Evolutionary conservation across 177 flowering plant genomes (phyloP), one percentile per base, ranked within the genome.

Genomic region (Tripterygium wilfordii): DNA sequence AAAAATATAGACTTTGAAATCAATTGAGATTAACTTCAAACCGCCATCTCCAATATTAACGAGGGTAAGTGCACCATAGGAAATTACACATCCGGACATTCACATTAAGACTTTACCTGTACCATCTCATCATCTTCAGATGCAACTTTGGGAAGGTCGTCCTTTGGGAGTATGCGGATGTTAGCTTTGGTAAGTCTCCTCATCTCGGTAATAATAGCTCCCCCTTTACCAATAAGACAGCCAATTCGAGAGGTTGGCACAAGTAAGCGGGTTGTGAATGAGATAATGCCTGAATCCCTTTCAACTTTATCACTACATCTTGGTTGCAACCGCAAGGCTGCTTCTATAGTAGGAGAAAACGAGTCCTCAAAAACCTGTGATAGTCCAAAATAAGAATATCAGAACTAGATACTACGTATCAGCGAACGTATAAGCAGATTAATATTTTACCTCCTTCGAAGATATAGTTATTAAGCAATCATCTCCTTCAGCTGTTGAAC

Each of bases 121-220:
- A 94, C 99, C 95, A 94, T 77, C 67, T 94, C 96, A 61, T 94
- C 99, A 67, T 89, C 97, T 24, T 77, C 83, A 49, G 84, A 56
- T 26, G 97, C 99, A 69, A 86, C 70, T 58, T 87, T 89, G 4
- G 97, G 97, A 56, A 84, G 83, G 44, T 67, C 75, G 46, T 94
- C 99, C 67, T 86, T 87, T 0, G 96, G 67, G 24, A 83, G 81
- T 47, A 89, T 79, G 48, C 96, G 96, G 20, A 94, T 94, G 61
- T 78, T 87, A 41, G 99, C 99, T 63, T 73, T 89, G 10, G 97
- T 89, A 16, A 69, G 42, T 54, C 64, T 87, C 69, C 97, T 82
- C 82, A 94, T 79, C 58, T 94, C 99, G 48, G 78, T 61, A 31
- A 94, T 78, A 35, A 94, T 87, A 29, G 86, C 58, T 42, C 99